Evolutionary conservation across 345 rosid species (phyloP), one percentile per base, ranked within the genome.

Genomic region (Sisymbrium irio): DNA sequence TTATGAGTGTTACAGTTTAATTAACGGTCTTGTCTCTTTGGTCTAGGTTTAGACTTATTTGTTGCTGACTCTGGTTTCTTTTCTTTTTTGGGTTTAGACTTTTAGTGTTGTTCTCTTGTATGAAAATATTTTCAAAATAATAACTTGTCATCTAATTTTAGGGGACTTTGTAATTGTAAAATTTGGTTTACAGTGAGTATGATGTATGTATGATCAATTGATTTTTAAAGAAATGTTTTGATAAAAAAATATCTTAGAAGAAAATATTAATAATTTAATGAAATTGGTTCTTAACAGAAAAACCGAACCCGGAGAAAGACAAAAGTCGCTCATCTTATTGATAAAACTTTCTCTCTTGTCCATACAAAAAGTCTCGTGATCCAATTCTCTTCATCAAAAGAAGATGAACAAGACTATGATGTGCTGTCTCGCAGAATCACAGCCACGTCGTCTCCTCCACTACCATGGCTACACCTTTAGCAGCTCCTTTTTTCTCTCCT

Each of bases 391-490:
- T 76, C 75, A 76, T 55, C 3, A 9, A 17, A 33, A 0, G 9
- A 59, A 41, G 19, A 63, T 62, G 66, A 8, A 63, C 68, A 58
- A 65, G 72, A 57, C 76, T 57, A 18, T 9, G 64, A 85, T 69
- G 82, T 56, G 46, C 36, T 25, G 19, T 75, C 69, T 30, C 46
- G 18, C 10, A 74, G 66, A 39, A 57, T 50, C 54, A 32, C 37
- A 13, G 20, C 73, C 80, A 67, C 53, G 42, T 46, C 70, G 40
- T 69, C 69, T 39, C 45, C 69, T 39, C 45, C 73, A 53, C 25
- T 42, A 25, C 82, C 55, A 89, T 87, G 93, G 88, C 92, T 39
- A 37, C 78, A 51, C 80, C 67, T 49, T 59, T 85, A 25, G 64
- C 80, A 28, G 58, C 83, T 27, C 73, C 77, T 71, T 70, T 67